phyloP scores from a whole-genome alignment of 495 filamentous ascomycete genomes.

The Daldinia grandis region DNA sequence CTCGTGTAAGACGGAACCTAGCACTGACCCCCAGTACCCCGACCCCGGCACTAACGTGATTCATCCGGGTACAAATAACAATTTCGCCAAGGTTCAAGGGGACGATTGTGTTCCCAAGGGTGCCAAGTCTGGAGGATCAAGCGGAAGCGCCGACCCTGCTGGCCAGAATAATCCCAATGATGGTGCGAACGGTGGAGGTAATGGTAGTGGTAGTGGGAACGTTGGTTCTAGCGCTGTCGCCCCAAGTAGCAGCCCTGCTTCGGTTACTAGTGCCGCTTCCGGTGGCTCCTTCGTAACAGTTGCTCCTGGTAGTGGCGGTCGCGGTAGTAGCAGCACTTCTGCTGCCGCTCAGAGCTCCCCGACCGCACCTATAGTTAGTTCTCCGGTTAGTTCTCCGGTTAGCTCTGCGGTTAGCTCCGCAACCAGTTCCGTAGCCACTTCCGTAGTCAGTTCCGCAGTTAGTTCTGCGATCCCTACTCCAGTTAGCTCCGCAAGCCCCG shows the following conservation, averaged over 20 bases:
- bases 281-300: not conserved
- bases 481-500: constrained; percentile 14
- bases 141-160: constrained; percentile 7
- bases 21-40: constrained; percentile 60
- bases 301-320: not conserved
- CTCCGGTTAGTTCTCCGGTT: not conserved
- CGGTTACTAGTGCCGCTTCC: not conserved
- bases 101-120: constrained; percentile 39
- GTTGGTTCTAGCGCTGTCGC: not conserved
- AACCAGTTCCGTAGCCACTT: not conserved
- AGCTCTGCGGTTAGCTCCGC: not conserved
- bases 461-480: constrained; percentile 2
- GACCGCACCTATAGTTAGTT: not conserved
- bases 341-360: constrained; percentile 16
- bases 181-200: not conserved
- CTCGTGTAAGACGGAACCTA: constrained; percentile 62
- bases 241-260: constrained; percentile 1
- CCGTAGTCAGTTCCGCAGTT: not conserved
- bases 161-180: not conserved
- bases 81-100: constrained; percentile 28
- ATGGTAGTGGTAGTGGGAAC: not conserved
- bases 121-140: constrained; percentile 31
- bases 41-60: constrained; percentile 65
- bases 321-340: not conserved
- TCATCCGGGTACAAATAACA: constrained; percentile 39